Base-by-base conservation (phyloP, 169 alveolate species). In the Plasmodium vivax region DNA sequence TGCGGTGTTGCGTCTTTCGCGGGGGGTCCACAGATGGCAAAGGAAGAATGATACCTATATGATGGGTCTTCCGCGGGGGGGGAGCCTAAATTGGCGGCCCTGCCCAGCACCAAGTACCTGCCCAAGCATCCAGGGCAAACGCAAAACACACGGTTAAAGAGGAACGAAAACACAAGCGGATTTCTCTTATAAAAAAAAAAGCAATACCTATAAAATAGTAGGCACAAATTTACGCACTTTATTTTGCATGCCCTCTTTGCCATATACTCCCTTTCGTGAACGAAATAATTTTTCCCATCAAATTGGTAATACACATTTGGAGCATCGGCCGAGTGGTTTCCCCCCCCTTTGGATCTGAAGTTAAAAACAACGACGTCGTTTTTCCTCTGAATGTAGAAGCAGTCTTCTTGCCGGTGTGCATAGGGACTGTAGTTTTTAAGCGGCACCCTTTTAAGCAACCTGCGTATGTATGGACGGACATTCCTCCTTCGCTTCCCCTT, bases 191-290 rank as follows among this genome's bases (percentile, higher is more conserved):
- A 90, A 90, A 90, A 90, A 47, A 90, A 90, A 90, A 80, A 90
- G n/a, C 94, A 90, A 27, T 81, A 81, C 83, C 94, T 80, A 43
- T 90, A 74, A 80, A 90, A 90, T 47, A 90, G 58, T 47, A 90
- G n/a, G 41, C 94, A 90, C 45, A 90, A 14, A n/a, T 80, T 90
- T 10, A 90, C 74, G 73, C 56, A 90, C 43, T 81, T 62, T 68
- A 90, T 90, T 81, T 90, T 90, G 68, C 80, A 90, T n/a, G 68
- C 36, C 83, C 83, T 90, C 82, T 72, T 90, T 90, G 73, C 43
- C n/a, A 0, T 80, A 72, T 90, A 90, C 16, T 34, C 45, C 68
- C 81, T 81, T 23, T 90, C 92, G 34, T 80, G 82, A 81, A 90
- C 94, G 30, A 23, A 43, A 90, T 90, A 90, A 80, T 62, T 90